A percentile compares a stretch with the other conserved stretches of the same genome.
phyloP scores from a whole-genome alignment of 805 yeast genomes.

The Jamesozyma spencerorum region DNA sequence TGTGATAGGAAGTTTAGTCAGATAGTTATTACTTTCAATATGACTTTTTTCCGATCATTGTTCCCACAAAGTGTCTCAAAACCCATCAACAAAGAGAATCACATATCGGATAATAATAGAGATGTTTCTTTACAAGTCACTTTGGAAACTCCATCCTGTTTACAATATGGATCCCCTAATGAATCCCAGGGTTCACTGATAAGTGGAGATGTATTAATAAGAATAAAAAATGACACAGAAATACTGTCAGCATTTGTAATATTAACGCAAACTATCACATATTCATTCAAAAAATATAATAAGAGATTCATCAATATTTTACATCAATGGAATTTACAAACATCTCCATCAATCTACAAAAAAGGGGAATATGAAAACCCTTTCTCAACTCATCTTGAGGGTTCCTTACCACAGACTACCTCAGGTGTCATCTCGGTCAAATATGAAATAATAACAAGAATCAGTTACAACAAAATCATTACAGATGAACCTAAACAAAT shows the following conservation, averaged over 20 bases:
- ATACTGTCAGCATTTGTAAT: not conserved
- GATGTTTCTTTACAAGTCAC: not conserved
- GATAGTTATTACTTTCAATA: no score
- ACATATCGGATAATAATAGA: no score
- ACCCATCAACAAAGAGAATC: no score
- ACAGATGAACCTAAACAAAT: no score
- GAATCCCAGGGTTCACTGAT: not conserved
- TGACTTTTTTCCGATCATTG: no score
- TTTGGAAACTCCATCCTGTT: not conserved
- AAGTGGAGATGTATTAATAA: not conserved
- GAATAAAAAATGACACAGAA: not conserved
- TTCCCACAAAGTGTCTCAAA: no score
- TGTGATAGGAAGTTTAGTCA: no score
- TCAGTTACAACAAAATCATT: no score
- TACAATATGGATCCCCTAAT: not conserved
- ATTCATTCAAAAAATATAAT: not conserved
- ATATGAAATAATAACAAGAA: no score
- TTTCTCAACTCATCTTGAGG: not conserved
- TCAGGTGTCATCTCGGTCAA: not conserved
- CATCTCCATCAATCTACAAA: not conserved
- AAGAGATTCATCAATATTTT: not conserved
- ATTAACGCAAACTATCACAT: not conserved
- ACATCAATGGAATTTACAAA: conserved; percentile 1
- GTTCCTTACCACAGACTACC: not conserved
- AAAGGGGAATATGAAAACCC: not conserved